Conservation (phyloP, 257 asterid genomes). For the Plantago elongata region DNA sequence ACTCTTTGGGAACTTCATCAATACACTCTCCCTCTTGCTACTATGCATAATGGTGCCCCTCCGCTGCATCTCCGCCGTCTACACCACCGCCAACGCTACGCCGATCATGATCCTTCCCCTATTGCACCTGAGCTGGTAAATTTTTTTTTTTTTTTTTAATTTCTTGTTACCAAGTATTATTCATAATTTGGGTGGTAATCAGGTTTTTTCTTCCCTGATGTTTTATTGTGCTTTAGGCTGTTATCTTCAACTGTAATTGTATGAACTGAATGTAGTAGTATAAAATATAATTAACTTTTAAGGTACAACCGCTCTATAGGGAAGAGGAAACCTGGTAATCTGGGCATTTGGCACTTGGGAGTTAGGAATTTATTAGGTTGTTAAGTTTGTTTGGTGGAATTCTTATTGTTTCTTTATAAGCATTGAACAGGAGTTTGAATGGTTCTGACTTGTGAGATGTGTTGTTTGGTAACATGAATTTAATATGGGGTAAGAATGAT, state of each 20-base stretch:
- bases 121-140: slow-evolving; percentile 63
- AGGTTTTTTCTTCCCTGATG: no score
- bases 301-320: no score
- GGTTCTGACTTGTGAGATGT: not conserved
- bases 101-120: slow-evolving; percentile 58
- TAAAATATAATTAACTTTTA: no score
- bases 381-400: not conserved
- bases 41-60: slow-evolving; percentile 55
- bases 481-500: not conserved
- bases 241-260: no score
- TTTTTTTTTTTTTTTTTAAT: not conserved
- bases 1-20: slow-evolving; percentile 75
- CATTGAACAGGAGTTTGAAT: not conserved
- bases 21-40: slow-evolving; percentile 40
- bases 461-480: not conserved
- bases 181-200: no score
- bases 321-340: no score
- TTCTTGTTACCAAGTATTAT: no score
- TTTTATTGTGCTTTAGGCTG: no score
- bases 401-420: not conserved
- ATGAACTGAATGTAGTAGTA: no score
- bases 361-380: not conserved
- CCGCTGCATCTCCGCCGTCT: slow-evolving; percentile 66
- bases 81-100: slow-evolving; percentile 32
- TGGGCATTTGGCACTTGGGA: not conserved